These are phyloP conservation scores for Eimeria tenella DNA, from an alignment of 169 alveolate genomes.

Conservation along the genomic window DNA sequence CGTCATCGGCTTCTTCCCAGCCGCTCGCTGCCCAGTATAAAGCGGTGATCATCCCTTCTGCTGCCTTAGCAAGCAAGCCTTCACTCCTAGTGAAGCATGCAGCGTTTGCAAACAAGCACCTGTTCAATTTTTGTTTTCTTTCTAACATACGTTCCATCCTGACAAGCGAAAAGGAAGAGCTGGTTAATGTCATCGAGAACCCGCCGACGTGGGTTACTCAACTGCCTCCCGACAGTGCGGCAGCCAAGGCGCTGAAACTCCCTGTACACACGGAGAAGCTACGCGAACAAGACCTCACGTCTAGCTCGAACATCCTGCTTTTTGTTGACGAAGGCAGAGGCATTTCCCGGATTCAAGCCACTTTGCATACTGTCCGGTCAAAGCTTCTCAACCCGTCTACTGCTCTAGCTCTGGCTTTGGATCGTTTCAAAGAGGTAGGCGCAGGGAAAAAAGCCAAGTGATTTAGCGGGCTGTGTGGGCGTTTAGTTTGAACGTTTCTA, in stretches of 20 bases:
- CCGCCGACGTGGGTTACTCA: conserved; percentile 42
- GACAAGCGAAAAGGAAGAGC: conserved; percentile 31
- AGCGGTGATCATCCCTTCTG: conserved; percentile 67
- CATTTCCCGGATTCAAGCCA: conserved; percentile 37
- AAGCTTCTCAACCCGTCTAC: conserved; percentile 55
- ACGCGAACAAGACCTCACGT: background rate
- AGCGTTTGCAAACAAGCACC: conserved; percentile 34
- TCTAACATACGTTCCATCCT: conserved; percentile 17
- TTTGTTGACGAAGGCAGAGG: conserved; percentile 72
- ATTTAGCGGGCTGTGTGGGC: background rate
- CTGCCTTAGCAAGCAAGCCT: conserved; percentile 41
- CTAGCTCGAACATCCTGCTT: conserved; percentile 29
- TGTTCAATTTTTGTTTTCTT: conserved; percentile 45
- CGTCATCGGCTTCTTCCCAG: conserved; percentile 47
- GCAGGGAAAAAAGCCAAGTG: background rate
- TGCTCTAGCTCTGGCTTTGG: conserved; percentile 10
- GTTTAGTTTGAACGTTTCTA: background rate
- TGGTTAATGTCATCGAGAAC: conserved; percentile 7
- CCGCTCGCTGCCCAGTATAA: conserved; percentile 66
- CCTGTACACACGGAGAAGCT: conserved; percentile 40
- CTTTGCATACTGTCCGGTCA: conserved; percentile 27
- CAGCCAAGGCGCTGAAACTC: conserved; percentile 51
- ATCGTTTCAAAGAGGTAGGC: conserved; percentile 59
- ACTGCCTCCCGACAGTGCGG: background rate
- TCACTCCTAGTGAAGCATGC: conserved; percentile 58